Conservation (phyloP, 495 filamentous ascomycete species). For the Penicillium coffeae region DNA sequence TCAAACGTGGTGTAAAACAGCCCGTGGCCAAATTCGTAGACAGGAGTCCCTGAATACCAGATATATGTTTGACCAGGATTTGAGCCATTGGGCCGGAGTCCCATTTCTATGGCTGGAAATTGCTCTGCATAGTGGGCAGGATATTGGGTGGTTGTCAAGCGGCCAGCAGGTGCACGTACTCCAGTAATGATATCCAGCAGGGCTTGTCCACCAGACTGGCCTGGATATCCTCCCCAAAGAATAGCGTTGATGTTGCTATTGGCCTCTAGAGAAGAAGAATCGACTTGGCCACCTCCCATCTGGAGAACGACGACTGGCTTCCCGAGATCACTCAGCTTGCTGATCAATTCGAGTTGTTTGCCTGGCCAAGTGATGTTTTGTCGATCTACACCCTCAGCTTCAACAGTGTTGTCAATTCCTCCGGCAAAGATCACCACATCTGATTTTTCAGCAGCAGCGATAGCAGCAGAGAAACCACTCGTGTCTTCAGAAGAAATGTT, state of each 20-base stretch:
- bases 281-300: slow-evolving; percentile 58
- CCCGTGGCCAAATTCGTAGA: slow-evolving; percentile 55
- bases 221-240: slow-evolving; percentile 58
- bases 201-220: slow-evolving; percentile 55
- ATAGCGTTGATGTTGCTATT: slow-evolving; percentile 51
- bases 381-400: slow-evolving; percentile 54
- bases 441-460: slow-evolving; percentile 45
- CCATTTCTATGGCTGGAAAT: slow-evolving; percentile 56
- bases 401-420: slow-evolving; percentile 55
- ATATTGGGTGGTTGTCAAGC: slow-evolving; percentile 57
- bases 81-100: slow-evolving; percentile 41
- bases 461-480: slow-evolving; percentile 34
- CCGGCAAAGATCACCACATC: slow-evolving; percentile 56
- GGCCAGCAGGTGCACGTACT: slow-evolving; percentile 51
- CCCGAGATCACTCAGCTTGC: slow-evolving; percentile 41
- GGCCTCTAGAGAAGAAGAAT: slow-evolving; percentile 47
- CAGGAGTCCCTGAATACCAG: slow-evolving; percentile 54
- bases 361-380: slow-evolving; percentile 55
- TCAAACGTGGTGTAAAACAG: slow-evolving; percentile 51
- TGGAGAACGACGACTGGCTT: slow-evolving; percentile 57
- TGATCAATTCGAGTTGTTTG: slow-evolving; percentile 53
- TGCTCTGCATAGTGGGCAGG: slow-evolving; percentile 49
- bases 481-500: slow-evolving; percentile 40
- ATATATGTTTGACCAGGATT: slow-evolving; percentile 57
- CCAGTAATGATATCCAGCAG: slow-evolving; percentile 54